Evolutionary conservation across 495 filamentous ascomycete genomes (phyloP), one percentile per base, ranked within the genome.

Genomic region (Hypoxylon fragiforme): DNA sequence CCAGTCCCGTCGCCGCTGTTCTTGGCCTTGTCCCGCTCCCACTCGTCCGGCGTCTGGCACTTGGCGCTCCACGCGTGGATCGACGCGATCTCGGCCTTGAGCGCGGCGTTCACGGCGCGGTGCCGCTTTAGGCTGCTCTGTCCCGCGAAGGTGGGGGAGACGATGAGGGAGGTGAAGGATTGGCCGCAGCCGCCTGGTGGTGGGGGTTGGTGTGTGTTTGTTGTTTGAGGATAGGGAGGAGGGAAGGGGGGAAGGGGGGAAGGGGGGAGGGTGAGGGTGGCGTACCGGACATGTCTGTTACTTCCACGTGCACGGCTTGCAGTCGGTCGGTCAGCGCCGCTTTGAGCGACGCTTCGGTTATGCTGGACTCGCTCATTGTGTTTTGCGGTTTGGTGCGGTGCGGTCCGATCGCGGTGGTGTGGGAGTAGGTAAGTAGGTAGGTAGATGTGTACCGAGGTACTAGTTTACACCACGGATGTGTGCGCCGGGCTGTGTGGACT

Each of bases 31-130:
- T 86, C 80, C 68, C 80, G 85, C 75, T 87, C 84, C 85, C 89
- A 97, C 75, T 98, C 90, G 69, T 92, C 92, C 1, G 91, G 90
- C 12, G 94, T 97, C 76, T 87, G 90, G 71, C 95, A 97, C 73
- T 92, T 96, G 18, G 94, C 90, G 50, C 89, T 92, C 94, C 94
- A 98, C n/a, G 94, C 94, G 77, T 98, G 94, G 48, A 98, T 96
- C 37, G 84, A 82, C 3, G 90, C 88, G 70, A 98, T 94, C 76
- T 98, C 94, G n/a, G 81, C 81, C 75, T 92, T 94, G 65, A 98
- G 72, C 5, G 84, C 85, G 2, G 81, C 80, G 72, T 98, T 97
- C 39, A 96, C 94, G 42, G 95, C 77, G 15, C 94, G 84, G 74
- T 97, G 90, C 12, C 92, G 83, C 47, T 90, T 89, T 13, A 98